These are phyloP conservation scores for Leccinum barrowsii DNA, from an alignment of 768 basidiomycete genomes.

Conservation along the genomic window DNA sequence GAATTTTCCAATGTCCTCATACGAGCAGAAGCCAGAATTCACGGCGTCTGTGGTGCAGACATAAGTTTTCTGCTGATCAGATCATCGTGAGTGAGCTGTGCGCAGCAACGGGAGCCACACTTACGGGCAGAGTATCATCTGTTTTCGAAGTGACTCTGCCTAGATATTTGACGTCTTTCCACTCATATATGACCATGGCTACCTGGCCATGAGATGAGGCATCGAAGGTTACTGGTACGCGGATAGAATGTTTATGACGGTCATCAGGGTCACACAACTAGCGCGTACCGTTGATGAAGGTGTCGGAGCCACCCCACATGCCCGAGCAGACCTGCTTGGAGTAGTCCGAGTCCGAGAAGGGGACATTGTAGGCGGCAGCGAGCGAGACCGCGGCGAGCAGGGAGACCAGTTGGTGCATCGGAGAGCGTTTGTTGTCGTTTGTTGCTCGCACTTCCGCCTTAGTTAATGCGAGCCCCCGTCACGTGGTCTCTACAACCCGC, in stretches of 20 bases:
- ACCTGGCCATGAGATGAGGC: slow-evolving; percentile 74
- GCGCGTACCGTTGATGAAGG: slow-evolving; percentile 79
- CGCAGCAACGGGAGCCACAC: slow-evolving; percentile 24
- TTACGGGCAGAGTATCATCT: slow-evolving; percentile 63
- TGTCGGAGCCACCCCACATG: slow-evolving; percentile 81
- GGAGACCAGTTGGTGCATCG: slow-evolving; percentile 23
- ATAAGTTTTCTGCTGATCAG: slow-evolving; percentile 76
- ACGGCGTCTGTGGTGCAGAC: slow-evolving; percentile 87
- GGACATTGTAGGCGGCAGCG: slow-evolving; percentile 54
- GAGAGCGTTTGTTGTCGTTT: slow-evolving; percentile 28
- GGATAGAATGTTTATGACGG: slow-evolving; percentile 16
- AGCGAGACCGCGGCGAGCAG: slow-evolving; percentile 30
- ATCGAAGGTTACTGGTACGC: slow-evolving; percentile 69
- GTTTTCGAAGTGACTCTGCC: slow-evolving; percentile 61
- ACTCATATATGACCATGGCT: slow-evolving; percentile 95
- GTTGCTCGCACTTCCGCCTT: slow-evolving; percentile 14
- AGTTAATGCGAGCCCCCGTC: slow-evolving; percentile 10
- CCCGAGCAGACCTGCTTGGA: slow-evolving; percentile 91
- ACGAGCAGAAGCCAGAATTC: slow-evolving; percentile 63
- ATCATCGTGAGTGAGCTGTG: slow-evolving; percentile 16
- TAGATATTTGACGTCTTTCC: slow-evolving; percentile 81
- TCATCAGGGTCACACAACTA: slow-evolving; percentile 2
- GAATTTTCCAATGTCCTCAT: slow-evolving; percentile 79
- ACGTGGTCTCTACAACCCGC: slow-evolving; percentile 22
- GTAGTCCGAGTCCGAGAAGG: slow-evolving; percentile 74